A percentile compares a stretch with the other conserved stretches of the same genome.
These are phyloP conservation scores for Globisporangium parvum DNA, from an alignment of 352 stramenopile genomes.

Conservation along the genomic window DNA sequence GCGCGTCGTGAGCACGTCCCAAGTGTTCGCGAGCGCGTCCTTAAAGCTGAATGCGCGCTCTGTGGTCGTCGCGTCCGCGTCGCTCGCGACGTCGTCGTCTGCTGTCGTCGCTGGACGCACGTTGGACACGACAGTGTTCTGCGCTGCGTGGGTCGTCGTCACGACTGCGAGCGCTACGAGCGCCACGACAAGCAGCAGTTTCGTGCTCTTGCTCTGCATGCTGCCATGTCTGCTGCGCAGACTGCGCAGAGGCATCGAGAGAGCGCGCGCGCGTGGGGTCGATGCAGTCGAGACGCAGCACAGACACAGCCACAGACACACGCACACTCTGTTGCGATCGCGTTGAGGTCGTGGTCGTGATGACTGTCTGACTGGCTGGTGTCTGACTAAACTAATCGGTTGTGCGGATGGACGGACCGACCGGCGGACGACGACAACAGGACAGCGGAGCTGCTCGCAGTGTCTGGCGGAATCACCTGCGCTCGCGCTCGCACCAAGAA, in stretches of 20 bases:
- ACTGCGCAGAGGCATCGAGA: constrained; percentile 4
- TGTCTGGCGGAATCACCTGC: background rate
- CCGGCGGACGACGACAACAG: no score
- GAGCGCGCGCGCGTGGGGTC: background rate
- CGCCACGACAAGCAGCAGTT: background rate
- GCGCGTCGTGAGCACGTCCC: constrained; percentile 6
- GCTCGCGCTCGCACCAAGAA: no score
- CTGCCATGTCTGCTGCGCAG: background rate
- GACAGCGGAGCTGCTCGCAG: background rate
- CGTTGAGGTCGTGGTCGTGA: background rate
- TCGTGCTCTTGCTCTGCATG: background rate
- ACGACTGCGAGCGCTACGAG: background rate
- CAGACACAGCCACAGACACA: background rate
- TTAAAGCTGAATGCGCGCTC: no score
- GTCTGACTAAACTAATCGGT: constrained; percentile 1
- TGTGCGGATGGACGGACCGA: background rate
- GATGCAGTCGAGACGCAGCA: background rate
- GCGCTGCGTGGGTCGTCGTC: constrained; percentile 1
- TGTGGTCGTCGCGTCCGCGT: background rate
- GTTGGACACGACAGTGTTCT: constrained; percentile 2
- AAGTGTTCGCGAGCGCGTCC: background rate
- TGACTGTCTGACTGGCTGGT: background rate
- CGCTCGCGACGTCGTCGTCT: background rate
- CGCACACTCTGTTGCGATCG: background rate
- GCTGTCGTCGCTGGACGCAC: constrained; percentile 1